Evolutionary conservation across 2,329 filamentous ascomycete species (phyloP), one percentile per base, ranked within the genome.

Genomic region (Hymenoscyphus linearis): DNA sequence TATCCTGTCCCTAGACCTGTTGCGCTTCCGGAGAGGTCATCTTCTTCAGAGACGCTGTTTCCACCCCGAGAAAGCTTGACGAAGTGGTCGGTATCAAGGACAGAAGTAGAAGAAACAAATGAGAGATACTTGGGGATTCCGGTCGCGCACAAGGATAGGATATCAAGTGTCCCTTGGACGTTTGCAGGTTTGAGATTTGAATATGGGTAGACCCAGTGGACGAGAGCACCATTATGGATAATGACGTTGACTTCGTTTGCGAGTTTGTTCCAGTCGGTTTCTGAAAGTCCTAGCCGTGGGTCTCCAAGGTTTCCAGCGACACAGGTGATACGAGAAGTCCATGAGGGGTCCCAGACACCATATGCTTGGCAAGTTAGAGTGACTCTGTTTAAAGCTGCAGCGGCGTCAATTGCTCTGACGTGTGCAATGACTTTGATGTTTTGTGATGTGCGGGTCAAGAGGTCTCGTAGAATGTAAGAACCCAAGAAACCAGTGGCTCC

Each of bases 401-500:
- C 73, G 3, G 80, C 70, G 61, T 85, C 84, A 72, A 87, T 86
- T 44, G 85, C 85, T 57, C 92, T 87, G 3, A 96, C 88, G 61
- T 93, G 86, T 0, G 87, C 86, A 61, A 96, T 85, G 10, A 96
- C 80, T 66, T 83, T 86, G 14, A 84, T 77, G 18, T 77, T 74
- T 18, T 77, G 81, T 16, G 76, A 76, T 10, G 78, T 77, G 26
- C 88, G 80, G 44, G 82, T 82, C 1, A 97, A 80, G 1, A 96
- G 75, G 60, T 96, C 90, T 60, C 83, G 83, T 35, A 96, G 78
- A 12, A 97, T 79, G 70, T 92, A 96, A 0, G 90, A 83, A 31
- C 93, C 93, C 22, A 97, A 76, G 79, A 97, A 97, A 2, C 93
- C 93, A 4, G 93, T 97, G 3, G 90, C 91, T 52, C 93, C 92